A percentile compares a stretch with the other conserved stretches of the same genome.
Evolutionary conservation across 2,329 filamentous ascomycete species (phyloP).

Genomic region (Hysterium pulicare): DNA sequence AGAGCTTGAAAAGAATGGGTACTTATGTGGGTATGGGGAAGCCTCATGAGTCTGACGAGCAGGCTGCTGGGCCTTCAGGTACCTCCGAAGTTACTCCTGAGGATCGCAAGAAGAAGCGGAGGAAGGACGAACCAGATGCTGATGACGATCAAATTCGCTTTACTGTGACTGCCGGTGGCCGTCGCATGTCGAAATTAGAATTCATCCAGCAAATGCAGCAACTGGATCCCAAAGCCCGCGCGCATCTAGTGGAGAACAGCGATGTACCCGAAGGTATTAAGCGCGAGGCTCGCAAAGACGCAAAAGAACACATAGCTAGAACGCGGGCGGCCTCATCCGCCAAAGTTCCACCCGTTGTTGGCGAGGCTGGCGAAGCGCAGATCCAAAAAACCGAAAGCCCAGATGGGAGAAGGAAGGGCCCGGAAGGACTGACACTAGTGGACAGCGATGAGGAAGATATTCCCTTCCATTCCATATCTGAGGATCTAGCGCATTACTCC

Average conservation of each 20-base stretch:
- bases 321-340: conserved; percentile 25
- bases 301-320: conserved; percentile 28
- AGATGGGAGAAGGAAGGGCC: conserved; percentile 26
- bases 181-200: conserved; percentile 74
- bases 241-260: conserved; percentile 46
- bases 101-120: conserved; percentile 22
- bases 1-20: conserved; percentile 52
- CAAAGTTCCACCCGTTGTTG: conserved; percentile 29
- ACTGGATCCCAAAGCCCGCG: conserved; percentile 64
- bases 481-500: conserved; percentile 29
- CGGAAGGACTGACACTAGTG: conserved; percentile 42
- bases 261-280: conserved; percentile 48
- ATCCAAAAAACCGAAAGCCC: conserved; percentile 29
- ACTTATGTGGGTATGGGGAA: conserved; percentile 46
- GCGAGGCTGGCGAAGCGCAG: conserved; percentile 31
- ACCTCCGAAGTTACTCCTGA: conserved; percentile 10
- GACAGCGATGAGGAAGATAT: conserved; percentile 46
- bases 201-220: conserved; percentile 72
- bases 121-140: conserved; percentile 47
- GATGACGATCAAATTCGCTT: conserved; percentile 74
- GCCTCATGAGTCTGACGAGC: conserved; percentile 13
- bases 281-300: conserved; percentile 43
- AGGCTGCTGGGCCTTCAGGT: conserved; percentile 22
- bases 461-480: conserved; percentile 46
- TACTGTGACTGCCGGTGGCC: conserved; percentile 69